Evolutionary conservation across 768 basidiomycete species (phyloP).

Genomic region (Piloderma croceum): DNA sequence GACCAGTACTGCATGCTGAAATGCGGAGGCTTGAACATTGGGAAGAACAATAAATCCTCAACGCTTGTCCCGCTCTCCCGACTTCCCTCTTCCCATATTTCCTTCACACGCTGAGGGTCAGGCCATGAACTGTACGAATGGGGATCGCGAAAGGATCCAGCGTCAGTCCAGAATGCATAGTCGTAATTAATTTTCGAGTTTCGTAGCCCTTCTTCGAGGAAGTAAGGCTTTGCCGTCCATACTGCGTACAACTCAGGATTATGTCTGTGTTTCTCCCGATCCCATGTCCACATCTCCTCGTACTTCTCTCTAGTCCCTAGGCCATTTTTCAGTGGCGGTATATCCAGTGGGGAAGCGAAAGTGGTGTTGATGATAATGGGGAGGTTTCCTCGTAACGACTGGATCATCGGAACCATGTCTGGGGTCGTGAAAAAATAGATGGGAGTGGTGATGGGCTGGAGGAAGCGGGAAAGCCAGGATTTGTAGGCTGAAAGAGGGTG

Average conservation of each 20-base stretch:
- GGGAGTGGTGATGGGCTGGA: constrained; percentile 39
- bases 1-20: constrained; percentile 31
- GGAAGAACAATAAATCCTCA: constrained; percentile 48
- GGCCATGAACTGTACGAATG: constrained; percentile 49
- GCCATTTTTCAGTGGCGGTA: constrained; percentile 42
- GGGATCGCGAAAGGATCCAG: constrained; percentile 42
- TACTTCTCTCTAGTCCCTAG: constrained; percentile 32
- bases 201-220: constrained; percentile 37
- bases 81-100: constrained; percentile 35
- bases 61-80: constrained; percentile 21
- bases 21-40: constrained; percentile 34
- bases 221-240: constrained; percentile 51
- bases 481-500: constrained; percentile 42
- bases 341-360: constrained; percentile 39
- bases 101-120: constrained; percentile 31
- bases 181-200: constrained; percentile 35
- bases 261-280: constrained; percentile 39
- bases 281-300: constrained; percentile 36
- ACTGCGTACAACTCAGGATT: constrained; percentile 48
- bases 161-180: constrained; percentile 57
- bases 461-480: constrained; percentile 40
- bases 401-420: constrained; percentile 29
- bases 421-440: constrained; percentile 52
- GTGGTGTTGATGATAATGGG: constrained; percentile 41
- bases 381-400: constrained; percentile 24